Conservation (phyloP, 768 basidiomycete genomes). For the Russula griseocarnosa region DNA sequence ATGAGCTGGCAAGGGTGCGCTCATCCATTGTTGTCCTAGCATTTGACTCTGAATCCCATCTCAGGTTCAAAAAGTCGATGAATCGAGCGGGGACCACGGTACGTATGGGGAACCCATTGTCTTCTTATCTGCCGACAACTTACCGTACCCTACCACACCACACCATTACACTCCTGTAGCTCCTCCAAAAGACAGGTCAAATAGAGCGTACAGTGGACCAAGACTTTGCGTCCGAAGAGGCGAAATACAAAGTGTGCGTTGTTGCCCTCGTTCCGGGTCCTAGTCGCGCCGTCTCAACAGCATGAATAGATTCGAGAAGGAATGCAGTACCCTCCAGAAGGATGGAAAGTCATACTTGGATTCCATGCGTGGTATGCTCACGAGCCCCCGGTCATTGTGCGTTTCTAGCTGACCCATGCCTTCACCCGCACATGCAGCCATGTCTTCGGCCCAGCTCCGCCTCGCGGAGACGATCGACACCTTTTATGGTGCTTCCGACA, state of each 20-base stretch:
- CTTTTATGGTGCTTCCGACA: constrained; percentile 87
- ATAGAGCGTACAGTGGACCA: constrained; percentile 93
- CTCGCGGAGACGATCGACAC: constrained; percentile 91
- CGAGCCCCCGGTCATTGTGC: not conserved
- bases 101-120: constrained; percentile 33
- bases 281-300: constrained; percentile 1
- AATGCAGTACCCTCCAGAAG: constrained; percentile 88
- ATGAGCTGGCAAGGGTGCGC: constrained; percentile 25
- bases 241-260: constrained; percentile 82
- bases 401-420: not conserved
- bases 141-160: constrained; percentile 16
- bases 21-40: not conserved
- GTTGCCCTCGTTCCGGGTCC: constrained; percentile 34
- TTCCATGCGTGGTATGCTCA: constrained; percentile 76
- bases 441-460: constrained; percentile 89
- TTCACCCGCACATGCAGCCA: constrained; percentile 48
- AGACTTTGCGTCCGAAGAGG: constrained; percentile 90
- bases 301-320: constrained; percentile 82
- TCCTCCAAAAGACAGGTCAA: constrained; percentile 97
- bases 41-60: not conserved
- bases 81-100: constrained; percentile 90
- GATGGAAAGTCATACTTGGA: constrained; percentile 94
- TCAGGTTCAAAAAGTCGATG: constrained; percentile 88
- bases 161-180: constrained; percentile 40
- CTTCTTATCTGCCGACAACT: constrained; percentile 15